Evolutionary conservation across 208 protist genomes (phyloP), one percentile per base, ranked within the genome.

Genomic region (Acanthamoeba royreba): DNA sequence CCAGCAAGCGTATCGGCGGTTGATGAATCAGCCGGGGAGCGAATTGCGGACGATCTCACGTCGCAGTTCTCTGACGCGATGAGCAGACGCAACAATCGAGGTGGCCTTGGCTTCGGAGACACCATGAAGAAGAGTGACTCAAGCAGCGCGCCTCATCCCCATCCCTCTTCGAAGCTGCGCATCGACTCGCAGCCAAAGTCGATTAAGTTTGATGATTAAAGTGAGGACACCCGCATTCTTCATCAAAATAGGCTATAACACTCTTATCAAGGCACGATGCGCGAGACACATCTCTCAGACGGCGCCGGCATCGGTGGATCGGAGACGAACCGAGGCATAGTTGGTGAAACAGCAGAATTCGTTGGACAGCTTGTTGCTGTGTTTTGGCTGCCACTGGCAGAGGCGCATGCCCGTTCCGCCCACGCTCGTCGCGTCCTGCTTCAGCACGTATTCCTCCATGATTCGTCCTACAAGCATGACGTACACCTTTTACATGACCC

Each of bases 141-240:
- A 8, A 77, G 63, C 28, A n/a, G 19, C 63, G 31, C 35, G 63
- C 63, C 63, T 33, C 63, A 77, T 4, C 63, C 63, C 22, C 63
- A 77, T 19, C 63, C 63, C 63, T 77, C 55, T 7, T n/a, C 31
- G 11, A 77, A 77, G 63, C 33, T 77, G 5, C 38, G 47, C 69
- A 81, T 81, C 69, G 69, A 81, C 38, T 28, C 33, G 7, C 35
- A 81, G 0, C 69, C 69, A 2, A 81, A 81, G 33, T 81, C 69
- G 38, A 81, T 47, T 17, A 81, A 81, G 33, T 81, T 81, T 38
- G 69, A 81, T n/a, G 69, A 81, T 81, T 81, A 81, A 81, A 42
- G n/a, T 5, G 25, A 4, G 5, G 25, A n/a, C n/a, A 77, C 7
- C 58, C 9, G 33, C 9, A 9, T 7, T 28, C 33, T 31, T 69